A percentile compares a stretch with the other conserved stretches of the same genome.
Conservation (phyloP, 2,329 filamentous ascomycete genomes). For the Trichophyton simii region DNA sequence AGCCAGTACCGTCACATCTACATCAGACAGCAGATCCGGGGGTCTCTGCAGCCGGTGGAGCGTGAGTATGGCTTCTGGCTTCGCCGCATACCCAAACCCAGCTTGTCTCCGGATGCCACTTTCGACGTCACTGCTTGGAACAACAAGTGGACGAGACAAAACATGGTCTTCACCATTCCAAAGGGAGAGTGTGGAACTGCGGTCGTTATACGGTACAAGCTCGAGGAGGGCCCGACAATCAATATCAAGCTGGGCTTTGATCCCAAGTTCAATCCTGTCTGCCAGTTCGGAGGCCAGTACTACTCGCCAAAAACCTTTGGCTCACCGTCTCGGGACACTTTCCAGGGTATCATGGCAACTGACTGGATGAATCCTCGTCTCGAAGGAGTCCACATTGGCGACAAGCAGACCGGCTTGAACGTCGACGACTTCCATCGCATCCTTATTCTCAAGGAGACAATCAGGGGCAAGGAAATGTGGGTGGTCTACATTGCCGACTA, state of each 20-base stretch:
- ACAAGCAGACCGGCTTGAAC: not conserved
- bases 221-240: not conserved
- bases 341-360: conserved; percentile 4
- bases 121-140: conserved; percentile 6
- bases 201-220: conserved; percentile 5
- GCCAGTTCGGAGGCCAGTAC: conserved; percentile 6
- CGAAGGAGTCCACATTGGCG: conserved; percentile 1
- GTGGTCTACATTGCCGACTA: conserved; percentile 4
- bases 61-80: conserved; percentile 6
- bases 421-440: conserved; percentile 1
- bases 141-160: not conserved
- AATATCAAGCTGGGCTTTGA: conserved; percentile 8
- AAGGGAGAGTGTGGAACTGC: conserved; percentile 1
- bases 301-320: conserved; percentile 3
- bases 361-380: conserved; percentile 5
- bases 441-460: not conserved
- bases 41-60: not conserved
- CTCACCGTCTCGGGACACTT: conserved; percentile 1
- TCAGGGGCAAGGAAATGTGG: conserved; percentile 5
- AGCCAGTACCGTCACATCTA: conserved; percentile 6
- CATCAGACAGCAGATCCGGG: conserved; percentile 1
- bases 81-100: not conserved
- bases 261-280: conserved; percentile 7
- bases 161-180: conserved; percentile 4
- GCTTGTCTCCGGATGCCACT: not conserved